Evolutionary conservation across 2,329 filamentous ascomycete species (phyloP).

Genomic region (Rhinocladiella similis): DNA sequence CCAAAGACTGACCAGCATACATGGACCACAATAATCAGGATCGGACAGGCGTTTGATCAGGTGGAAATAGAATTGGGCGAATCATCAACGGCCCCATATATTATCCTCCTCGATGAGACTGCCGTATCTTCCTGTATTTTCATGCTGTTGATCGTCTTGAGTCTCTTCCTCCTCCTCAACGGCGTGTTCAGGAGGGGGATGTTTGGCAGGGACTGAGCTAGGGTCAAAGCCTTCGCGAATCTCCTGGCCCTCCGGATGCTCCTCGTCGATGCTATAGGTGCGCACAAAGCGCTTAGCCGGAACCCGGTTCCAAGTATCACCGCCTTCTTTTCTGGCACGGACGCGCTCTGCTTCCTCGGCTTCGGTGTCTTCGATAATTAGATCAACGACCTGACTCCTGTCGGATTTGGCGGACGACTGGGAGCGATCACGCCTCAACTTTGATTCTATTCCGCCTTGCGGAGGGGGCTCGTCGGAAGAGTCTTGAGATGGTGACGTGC

Average conservation of each 20-base stretch:
- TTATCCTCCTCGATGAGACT: conserved; percentile 26
- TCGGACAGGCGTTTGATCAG: not conserved
- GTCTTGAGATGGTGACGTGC: conserved; percentile 29
- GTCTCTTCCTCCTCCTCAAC: conserved; percentile 23
- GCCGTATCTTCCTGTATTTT: conserved; percentile 16
- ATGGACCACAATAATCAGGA: not conserved
- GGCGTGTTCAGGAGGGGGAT: conserved; percentile 28
- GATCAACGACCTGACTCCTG: conserved; percentile 64
- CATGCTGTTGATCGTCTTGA: conserved; percentile 19
- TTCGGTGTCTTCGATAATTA: conserved; percentile 64
- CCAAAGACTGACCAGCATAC: not conserved
- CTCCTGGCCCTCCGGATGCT: conserved; percentile 22
- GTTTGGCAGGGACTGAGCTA: conserved; percentile 23
- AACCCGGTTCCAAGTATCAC: conserved; percentile 59
- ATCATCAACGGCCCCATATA: conserved; percentile 20
- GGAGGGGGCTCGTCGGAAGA: conserved; percentile 34
- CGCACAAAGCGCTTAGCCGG: conserved; percentile 28
- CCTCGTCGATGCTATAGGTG: conserved; percentile 26
- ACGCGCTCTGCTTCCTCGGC: conserved; percentile 64
- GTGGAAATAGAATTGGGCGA: not conserved
- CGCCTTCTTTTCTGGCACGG: conserved; percentile 62
- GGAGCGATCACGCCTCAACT: conserved; percentile 36
- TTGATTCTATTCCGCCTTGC: conserved; percentile 27
- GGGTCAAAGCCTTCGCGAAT: conserved; percentile 31
- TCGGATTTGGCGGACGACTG: conserved; percentile 47